Conservation (phyloP, 106 monocot species). For the Allium fistulosum region DNA sequence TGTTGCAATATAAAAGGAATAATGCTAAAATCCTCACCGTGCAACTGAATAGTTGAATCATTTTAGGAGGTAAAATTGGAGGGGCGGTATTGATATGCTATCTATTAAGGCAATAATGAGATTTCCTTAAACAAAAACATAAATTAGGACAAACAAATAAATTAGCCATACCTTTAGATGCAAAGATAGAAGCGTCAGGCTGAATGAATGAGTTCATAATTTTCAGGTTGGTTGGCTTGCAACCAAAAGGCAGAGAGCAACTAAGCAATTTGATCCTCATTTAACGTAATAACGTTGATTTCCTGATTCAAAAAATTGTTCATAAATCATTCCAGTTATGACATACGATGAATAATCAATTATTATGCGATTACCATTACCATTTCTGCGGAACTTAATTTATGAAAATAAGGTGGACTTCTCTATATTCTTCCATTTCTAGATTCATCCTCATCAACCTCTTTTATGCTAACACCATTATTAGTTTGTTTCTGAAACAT, state of each 20-base stretch:
- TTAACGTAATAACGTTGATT: constrained; percentile 37
- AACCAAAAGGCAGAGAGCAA: constrained; percentile 83
- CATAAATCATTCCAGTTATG: no score
- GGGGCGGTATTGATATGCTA: no score
- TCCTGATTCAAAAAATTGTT: constrained; percentile 52
- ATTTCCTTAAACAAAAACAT: no score
- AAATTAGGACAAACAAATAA: no score
- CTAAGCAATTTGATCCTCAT: constrained; percentile 72
- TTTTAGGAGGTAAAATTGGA: no score
- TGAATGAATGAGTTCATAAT: constrained; percentile 77
- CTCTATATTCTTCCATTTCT: no score
- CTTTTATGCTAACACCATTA: constrained; percentile 27
- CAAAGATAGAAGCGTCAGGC: constrained; percentile 63
- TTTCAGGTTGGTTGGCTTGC: constrained; percentile 77
- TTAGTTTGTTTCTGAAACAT: constrained; percentile 22
- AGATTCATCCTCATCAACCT: constrained; percentile 34
- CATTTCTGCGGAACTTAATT: constrained; percentile 42
- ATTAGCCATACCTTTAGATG: constrained; percentile 51
- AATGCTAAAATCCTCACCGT: no score
- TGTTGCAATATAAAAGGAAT: no score
- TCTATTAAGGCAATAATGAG: no score
- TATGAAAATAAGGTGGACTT: constrained; percentile 55
- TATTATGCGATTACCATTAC: constrained; percentile 44
- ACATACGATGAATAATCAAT: no score
- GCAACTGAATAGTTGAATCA: no score